Evolutionary conservation across 2,329 filamentous ascomycete species (phyloP), one percentile per base, ranked within the genome.

Genomic region (Colletotrichum phormii): DNA sequence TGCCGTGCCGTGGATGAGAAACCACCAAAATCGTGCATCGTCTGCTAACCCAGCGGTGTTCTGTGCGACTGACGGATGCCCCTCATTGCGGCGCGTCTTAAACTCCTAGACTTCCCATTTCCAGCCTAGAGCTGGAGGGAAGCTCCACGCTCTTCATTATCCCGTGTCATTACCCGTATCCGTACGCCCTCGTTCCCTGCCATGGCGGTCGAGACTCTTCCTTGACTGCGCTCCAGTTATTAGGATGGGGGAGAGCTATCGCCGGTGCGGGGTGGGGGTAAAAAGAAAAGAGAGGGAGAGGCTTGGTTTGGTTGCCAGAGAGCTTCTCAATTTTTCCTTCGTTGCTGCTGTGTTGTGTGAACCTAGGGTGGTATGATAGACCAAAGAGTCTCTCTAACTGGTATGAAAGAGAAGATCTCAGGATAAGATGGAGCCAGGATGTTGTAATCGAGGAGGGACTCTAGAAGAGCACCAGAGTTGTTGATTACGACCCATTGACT

Each of bases 31-130:
- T 51, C 29, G 26, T 24, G 5, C 18, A 53, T 51, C 33, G 60
- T 53, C 29, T 51, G 42, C 24, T 42, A 26, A 26, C 42, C 37
- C 7, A 12, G 60, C 63, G 54, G 37, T 55, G 46, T 63, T 24
- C 26, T 29, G 55, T 68, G n/a, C 42, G 18, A 24, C 46, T 35
- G 51, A 55, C 49, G n/a, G n/a, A 22, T 65, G 58, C 61, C 26
- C 33, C 66, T 71, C 64, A 62, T 62, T 71, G 68, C 58, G 64
- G 68, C 64, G 68, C 64, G 29, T 68, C 64, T 53, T 12, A 31
- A 57, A 58, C 35, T 49, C 26, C 29, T 12, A 31, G 64, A 58
- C 35, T 49, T 42, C 29, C 29, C 63, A 15, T 9, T 54, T 42
- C 35, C 22, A 64, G 42, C 49, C 37, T 51, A 29, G 59, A 51